Percentiles rank a stretch among this genome's conserved stretches.
phyloP scores from a whole-genome alignment of 73 alveolate genomes.

The Diophrys sp. region DNA sequence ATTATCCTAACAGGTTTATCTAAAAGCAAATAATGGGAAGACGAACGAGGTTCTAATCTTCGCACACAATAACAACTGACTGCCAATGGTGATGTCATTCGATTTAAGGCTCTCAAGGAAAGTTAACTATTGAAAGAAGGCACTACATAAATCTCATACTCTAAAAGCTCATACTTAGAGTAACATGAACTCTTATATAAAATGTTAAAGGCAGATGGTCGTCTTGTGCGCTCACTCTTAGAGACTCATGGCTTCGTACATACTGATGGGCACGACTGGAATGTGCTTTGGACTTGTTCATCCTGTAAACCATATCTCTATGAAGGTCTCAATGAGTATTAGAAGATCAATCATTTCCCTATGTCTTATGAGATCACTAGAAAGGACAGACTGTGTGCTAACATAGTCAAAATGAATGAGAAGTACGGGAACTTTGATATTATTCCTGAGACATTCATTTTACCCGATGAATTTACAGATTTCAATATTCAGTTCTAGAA shows the following conservation, averaged over 20 bases:
- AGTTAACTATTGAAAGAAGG: slow-evolving; percentile 22
- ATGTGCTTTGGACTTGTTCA: slow-evolving; percentile 63
- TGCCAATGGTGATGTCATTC: background rate
- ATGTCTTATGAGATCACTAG: slow-evolving; percentile 73
- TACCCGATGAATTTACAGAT: slow-evolving; percentile 85
- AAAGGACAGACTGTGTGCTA: slow-evolving; percentile 72
- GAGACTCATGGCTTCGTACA: slow-evolving; percentile 39
- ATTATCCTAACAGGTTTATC: background rate
- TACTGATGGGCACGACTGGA: slow-evolving; percentile 72
- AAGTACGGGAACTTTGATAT: slow-evolving; percentile 60
- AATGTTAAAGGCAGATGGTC: slow-evolving; percentile 58
- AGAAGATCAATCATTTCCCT: slow-evolving; percentile 88
- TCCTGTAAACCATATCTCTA: slow-evolving; percentile 63
- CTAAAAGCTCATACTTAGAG: slow-evolving; percentile 15
- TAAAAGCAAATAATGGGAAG: slow-evolving; percentile 22
- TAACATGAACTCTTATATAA: slow-evolving; percentile 42
- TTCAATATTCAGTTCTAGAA: slow-evolving; percentile 74
- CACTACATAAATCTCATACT: slow-evolving; percentile 20
- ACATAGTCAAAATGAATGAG: slow-evolving; percentile 61
- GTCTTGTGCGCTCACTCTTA: slow-evolving; percentile 41
- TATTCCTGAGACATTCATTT: slow-evolving; percentile 80
- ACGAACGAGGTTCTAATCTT: slow-evolving; percentile 7
- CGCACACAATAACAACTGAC: background rate
- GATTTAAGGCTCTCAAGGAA: slow-evolving; percentile 16
- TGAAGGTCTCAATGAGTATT: slow-evolving; percentile 63